These are phyloP conservation scores for Ogataea trehalophila DNA, from an alignment of 805 yeast genomes.

Conservation along the genomic window DNA sequence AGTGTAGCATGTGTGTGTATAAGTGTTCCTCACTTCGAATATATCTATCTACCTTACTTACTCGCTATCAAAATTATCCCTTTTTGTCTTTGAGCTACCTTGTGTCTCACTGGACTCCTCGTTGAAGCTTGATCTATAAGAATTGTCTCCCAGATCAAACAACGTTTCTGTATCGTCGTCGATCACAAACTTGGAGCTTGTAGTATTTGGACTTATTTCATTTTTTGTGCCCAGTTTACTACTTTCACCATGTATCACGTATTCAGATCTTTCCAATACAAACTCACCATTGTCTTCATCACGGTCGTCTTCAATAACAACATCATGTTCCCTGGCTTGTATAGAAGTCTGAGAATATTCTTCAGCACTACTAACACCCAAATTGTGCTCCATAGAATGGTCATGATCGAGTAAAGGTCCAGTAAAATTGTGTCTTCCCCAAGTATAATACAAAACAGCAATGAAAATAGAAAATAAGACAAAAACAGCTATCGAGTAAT, in stretches of 20 bases:
- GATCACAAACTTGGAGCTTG: background rate
- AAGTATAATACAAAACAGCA: conserved; percentile 46
- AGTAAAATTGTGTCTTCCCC: conserved; percentile 60
- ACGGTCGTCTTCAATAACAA: background rate
- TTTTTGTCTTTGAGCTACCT: too few relatives aligned
- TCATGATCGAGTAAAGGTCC: conserved; percentile 52
- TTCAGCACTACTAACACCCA: background rate
- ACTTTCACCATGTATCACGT: conserved; percentile 6
- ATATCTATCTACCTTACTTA: background rate
- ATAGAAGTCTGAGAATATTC: background rate
- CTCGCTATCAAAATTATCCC: background rate
- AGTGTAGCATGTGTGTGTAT: too few relatives aligned
- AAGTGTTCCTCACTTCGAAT: too few relatives aligned
- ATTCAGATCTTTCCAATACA: conserved; percentile 12
- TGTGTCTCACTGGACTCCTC: background rate
- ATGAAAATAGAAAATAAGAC: conserved; percentile 41
- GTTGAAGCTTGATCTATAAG: background rate
- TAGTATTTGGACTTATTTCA: too few relatives aligned
- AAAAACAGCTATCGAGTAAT: conserved; percentile 65
- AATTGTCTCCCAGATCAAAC: conserved; percentile 11
- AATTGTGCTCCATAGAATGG: conserved; percentile 5
- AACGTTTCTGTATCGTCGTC: conserved; percentile 17
- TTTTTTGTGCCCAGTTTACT: background rate
- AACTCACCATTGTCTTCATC: conserved; percentile 10
- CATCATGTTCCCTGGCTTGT: background rate